Conservation (phyloP, 176 grass and related monocot species). For the Lolium multiflorum region DNA sequence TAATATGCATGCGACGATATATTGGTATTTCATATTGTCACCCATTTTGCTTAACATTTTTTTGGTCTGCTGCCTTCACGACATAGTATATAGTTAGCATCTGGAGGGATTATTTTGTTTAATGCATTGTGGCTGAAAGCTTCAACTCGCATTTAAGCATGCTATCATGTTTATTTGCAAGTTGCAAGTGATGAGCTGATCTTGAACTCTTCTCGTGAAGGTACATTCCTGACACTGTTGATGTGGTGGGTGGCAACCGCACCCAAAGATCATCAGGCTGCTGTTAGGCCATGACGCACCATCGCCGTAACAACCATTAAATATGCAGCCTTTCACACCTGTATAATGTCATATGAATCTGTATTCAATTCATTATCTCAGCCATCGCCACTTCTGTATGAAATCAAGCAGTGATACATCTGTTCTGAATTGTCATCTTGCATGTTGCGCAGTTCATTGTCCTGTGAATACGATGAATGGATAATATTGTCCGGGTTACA, state of each 20-base stretch:
- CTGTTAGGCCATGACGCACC: conserved; percentile 50
- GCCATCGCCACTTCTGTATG: not conserved
- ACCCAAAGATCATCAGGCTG: conserved; percentile 67
- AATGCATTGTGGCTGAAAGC: not conserved
- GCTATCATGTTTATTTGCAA: conserved; percentile 7
- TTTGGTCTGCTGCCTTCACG: not conserved
- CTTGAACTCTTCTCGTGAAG: conserved; percentile 50
- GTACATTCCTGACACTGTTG: conserved; percentile 74
- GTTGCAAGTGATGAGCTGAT: not conserved
- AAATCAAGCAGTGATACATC: conserved; percentile 26
- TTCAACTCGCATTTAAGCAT: conserved; percentile 10
- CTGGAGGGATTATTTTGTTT: conserved; percentile 12
- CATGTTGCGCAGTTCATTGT: conserved; percentile 14
- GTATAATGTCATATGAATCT: conserved; percentile 30
- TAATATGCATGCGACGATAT: not conserved
- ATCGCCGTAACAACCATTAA: conserved; percentile 16
- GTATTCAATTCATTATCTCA: conserved; percentile 49
- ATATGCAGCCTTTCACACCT: not conserved
- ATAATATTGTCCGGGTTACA: not conserved
- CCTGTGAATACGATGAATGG: conserved; percentile 32
- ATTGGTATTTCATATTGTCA: conserved; percentile 2
- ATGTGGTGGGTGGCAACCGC: conserved; percentile 60
- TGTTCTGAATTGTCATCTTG: conserved; percentile 5
- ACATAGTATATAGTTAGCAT: not conserved
- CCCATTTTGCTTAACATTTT: not conserved